Conservation (phyloP, 2,329 filamentous ascomycete species). For the Catunica adiposa region DNA sequence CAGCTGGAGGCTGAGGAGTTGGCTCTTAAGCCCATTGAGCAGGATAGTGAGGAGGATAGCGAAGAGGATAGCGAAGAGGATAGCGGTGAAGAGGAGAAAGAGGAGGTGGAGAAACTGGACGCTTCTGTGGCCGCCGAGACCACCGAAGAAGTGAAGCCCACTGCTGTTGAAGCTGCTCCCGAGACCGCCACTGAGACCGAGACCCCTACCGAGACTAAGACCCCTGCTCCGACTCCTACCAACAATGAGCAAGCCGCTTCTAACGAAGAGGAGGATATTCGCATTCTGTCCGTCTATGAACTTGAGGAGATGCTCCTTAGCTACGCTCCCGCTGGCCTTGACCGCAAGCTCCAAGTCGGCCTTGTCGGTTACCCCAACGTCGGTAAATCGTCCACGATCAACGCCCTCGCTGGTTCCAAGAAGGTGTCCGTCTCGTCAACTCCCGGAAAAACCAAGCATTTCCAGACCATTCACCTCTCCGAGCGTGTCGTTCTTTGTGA, state of each 20-base stretch:
- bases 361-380: conserved; percentile 97
- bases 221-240: conserved; percentile 15
- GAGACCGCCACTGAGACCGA: conserved; percentile 1
- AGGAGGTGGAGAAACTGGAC: conserved; percentile 13
- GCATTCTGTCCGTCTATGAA: conserved; percentile 85
- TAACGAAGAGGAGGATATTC: conserved; percentile 44
- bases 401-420: conserved; percentile 93
- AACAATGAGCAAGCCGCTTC: conserved; percentile 23
- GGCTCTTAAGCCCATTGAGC: conserved; percentile 30
- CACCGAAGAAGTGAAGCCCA: conserved; percentile 18
- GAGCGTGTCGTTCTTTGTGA: conserved; percentile 84
- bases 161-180: neutral
- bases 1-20: conserved; percentile 47
- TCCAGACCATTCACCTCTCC: conserved; percentile 92
- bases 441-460: conserved; percentile 97
- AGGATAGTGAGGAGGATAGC: conserved; percentile 21
- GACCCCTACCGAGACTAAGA: neutral
- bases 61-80: conserved; percentile 32
- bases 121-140: conserved; percentile 18
- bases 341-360: conserved; percentile 68
- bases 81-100: conserved; percentile 18
- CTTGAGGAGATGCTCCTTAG: conserved; percentile 74
- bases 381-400: conserved; percentile 97
- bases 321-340: conserved; percentile 41
- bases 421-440: conserved; percentile 97